Conservation (phyloP, 495 filamentous ascomycete genomes). For the Pyronema omphalodes region DNA sequence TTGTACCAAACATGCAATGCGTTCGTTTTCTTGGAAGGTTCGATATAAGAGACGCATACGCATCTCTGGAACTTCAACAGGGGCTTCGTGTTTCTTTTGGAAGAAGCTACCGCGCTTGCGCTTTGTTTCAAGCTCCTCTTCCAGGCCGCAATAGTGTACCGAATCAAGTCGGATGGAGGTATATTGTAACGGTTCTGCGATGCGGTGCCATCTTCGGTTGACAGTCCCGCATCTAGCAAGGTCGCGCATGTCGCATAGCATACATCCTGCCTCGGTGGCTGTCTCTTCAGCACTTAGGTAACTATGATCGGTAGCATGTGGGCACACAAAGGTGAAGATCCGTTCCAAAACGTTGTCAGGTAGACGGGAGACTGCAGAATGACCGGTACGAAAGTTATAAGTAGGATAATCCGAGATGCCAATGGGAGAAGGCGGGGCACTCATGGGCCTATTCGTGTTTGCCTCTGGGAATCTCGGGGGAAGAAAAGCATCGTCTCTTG, state of each 20-base stretch:
- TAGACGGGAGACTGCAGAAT: slow-evolving; percentile 28
- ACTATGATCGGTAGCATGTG: slow-evolving; percentile 55
- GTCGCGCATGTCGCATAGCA: slow-evolving; percentile 90
- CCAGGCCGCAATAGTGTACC: slow-evolving; percentile 85
- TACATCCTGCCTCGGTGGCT: slow-evolving; percentile 66
- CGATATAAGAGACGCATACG: slow-evolving; percentile 63
- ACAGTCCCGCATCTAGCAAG: slow-evolving; percentile 61
- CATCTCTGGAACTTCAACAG: slow-evolving; percentile 56
- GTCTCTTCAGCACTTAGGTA: slow-evolving; percentile 73
- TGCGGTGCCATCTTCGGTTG: slow-evolving; percentile 44
- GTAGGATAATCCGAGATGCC: background rate
- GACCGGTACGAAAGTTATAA: background rate
- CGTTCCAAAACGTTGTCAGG: slow-evolving; percentile 44
- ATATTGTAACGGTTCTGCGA: slow-evolving; percentile 38
- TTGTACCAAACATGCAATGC: slow-evolving; percentile 46
- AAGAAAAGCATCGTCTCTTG: slow-evolving; percentile 1
- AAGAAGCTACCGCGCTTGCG: slow-evolving; percentile 60
- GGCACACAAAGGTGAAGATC: slow-evolving; percentile 70
- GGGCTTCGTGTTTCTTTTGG: slow-evolving; percentile 48
- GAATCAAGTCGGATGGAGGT: slow-evolving; percentile 78
- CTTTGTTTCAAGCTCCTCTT: slow-evolving; percentile 56
- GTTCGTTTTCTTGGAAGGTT: slow-evolving; percentile 54
- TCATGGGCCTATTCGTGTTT: slow-evolving; percentile 2
- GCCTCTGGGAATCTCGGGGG: background rate
- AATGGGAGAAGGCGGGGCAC: background rate